Conservation (phyloP, 805 yeast genomes). For the Zygoascus flipseniorum region DNA sequence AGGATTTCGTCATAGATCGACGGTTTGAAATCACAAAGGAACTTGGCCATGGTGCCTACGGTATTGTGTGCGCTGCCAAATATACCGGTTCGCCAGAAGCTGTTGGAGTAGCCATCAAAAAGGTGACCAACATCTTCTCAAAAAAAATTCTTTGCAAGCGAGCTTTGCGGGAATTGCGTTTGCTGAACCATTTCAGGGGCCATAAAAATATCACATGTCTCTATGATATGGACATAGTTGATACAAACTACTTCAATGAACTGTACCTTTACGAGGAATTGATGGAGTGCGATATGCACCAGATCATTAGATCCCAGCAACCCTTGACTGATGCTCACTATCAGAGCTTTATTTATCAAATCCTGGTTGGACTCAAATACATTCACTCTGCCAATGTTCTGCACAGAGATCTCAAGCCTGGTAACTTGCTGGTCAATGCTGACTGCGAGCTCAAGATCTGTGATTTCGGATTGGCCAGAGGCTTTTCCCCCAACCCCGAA, state of each 20-base stretch:
- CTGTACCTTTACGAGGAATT: conserved; percentile 89
- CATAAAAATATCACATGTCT: conserved; percentile 94
- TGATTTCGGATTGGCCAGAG: conserved; percentile 86
- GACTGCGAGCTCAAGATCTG: conserved; percentile 92
- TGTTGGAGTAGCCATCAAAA: conserved; percentile 88
- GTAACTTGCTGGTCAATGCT: conserved; percentile 75
- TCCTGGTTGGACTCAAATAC: conserved; percentile 80
- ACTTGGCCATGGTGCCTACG: conserved; percentile 97
- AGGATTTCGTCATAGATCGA: conserved; percentile 85
- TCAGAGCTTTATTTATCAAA: conserved; percentile 88
- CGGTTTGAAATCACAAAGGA: conserved; percentile 86
- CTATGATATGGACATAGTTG: conserved; percentile 86
- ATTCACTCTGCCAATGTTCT: conserved; percentile 88
- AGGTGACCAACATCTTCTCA: conserved; percentile 88
- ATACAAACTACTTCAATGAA: conserved; percentile 77
- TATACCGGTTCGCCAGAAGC: conserved; percentile 65
- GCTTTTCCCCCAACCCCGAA: conserved; percentile 48
- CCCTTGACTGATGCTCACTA: conserved; percentile 91
- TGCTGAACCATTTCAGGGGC: conserved; percentile 87
- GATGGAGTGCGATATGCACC: conserved; percentile 99
- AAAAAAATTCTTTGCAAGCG: conserved; percentile 87
- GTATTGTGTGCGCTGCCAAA: conserved; percentile 90
- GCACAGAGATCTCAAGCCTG: conserved; percentile 89
- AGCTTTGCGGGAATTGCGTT: conserved; percentile 82
- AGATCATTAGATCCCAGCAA: conserved; percentile 89